These are phyloP conservation scores for Waltergamsia citrina DNA, from an alignment of 2,329 filamentous ascomycete species.

Conservation along the genomic window DNA sequence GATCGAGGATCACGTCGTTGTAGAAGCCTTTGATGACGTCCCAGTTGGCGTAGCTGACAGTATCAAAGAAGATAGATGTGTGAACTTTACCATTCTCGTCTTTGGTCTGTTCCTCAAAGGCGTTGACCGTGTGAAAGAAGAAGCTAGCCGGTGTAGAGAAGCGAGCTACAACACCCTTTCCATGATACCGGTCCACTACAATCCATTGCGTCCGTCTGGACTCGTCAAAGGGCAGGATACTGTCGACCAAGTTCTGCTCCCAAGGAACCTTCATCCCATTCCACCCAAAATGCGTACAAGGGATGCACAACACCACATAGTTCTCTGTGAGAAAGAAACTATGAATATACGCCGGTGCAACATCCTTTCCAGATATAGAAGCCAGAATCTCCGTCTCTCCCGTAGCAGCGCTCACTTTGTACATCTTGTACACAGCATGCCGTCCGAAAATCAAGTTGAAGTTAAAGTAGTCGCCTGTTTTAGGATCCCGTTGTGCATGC, in stretches of 20 bases:
- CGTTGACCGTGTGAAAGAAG: conserved; percentile 72
- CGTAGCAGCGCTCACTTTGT: conserved; percentile 50
- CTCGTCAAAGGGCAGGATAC: conserved; percentile 54
- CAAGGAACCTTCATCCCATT: conserved; percentile 53
- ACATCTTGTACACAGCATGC: conserved; percentile 56
- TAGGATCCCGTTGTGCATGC: conserved; percentile 62
- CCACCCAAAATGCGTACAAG: conserved; percentile 50
- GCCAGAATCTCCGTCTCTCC: conserved; percentile 64
- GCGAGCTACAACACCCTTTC: conserved; percentile 55
- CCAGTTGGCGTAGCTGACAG: conserved; percentile 51
- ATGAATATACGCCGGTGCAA: conserved; percentile 66
- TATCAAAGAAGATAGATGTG: conserved; percentile 54
- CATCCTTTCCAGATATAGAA: conserved; percentile 40
- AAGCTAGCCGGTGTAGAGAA: conserved; percentile 63
- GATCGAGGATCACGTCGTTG: conserved; percentile 55
- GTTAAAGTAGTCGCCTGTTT: conserved; percentile 70
- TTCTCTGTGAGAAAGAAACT: conserved; percentile 66
- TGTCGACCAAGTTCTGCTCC: conserved; percentile 58
- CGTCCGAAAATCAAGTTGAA: conserved; percentile 63
- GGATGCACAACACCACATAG: conserved; percentile 66
- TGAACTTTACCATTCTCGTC: conserved; percentile 9
- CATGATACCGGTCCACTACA: conserved; percentile 57
- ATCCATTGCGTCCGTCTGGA: conserved; percentile 56
- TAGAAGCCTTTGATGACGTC: conserved; percentile 61
- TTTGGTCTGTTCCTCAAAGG: conserved; percentile 53